Conservation (phyloP, 805 yeast species). For the Nakazawaea ernobii region DNA sequence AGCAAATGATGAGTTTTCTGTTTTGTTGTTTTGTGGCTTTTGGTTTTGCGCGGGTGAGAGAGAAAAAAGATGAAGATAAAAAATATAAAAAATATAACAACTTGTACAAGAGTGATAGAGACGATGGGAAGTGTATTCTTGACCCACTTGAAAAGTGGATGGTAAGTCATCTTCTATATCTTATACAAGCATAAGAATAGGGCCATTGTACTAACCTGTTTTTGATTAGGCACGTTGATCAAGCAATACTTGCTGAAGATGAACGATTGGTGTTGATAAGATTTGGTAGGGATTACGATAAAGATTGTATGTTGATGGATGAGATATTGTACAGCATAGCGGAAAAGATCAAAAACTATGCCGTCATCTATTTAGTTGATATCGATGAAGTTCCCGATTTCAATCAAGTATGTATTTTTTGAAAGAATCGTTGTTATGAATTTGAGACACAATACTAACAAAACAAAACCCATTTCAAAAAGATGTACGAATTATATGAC, state of each 20-base stretch:
- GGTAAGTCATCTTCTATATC: conserved; percentile 27
- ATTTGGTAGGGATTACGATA: conserved; percentile 75
- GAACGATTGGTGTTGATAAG: conserved; percentile 83
- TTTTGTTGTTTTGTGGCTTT: too few relatives aligned
- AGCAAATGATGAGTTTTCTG: too few relatives aligned
- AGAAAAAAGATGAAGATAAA: background rate
- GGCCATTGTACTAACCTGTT: background rate
- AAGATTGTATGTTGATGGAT: conserved; percentile 86
- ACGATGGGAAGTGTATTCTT: conserved; percentile 71
- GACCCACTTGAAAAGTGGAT: conserved; percentile 77
- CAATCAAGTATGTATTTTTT: conserved; percentile 38
- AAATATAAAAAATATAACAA: background rate
- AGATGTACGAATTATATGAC: conserved; percentile 86
- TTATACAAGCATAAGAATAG: background rate
- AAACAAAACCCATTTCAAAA: background rate
- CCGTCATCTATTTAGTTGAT: conserved; percentile 83
- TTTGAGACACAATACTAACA: background rate
- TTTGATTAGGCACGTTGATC: conserved; percentile 83
- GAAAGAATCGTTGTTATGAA: too few relatives aligned
- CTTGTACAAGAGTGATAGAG: background rate
- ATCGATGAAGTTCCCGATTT: conserved; percentile 87
- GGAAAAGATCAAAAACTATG: conserved; percentile 82
- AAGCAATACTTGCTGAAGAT: conserved; percentile 88
- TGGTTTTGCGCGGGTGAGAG: too few relatives aligned
- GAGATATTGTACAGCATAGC: conserved; percentile 75